Evolutionary conservation across 2,329 filamentous ascomycete species (phyloP).

Genomic region (Albifimbria verrucaria): DNA sequence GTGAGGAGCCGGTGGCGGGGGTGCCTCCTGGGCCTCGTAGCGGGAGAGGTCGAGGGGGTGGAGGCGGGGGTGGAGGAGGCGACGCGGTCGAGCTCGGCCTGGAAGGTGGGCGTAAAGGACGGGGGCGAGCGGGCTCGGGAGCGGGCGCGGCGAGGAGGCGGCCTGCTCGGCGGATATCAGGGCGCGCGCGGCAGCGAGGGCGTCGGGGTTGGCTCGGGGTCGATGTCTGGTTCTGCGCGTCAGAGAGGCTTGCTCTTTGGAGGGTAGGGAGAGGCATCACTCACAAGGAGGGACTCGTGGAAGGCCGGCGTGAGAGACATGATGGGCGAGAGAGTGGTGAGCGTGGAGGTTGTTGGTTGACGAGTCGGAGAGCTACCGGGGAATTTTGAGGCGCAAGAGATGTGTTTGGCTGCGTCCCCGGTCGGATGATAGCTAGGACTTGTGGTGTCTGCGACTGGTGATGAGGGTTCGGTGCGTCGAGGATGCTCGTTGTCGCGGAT

Average conservation of each 20-base stretch:
- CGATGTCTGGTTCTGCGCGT: slow-evolving; percentile 83
- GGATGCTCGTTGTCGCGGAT: no score
- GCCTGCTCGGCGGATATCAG: slow-evolving; percentile 67
- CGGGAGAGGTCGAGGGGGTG: slow-evolving; percentile 67
- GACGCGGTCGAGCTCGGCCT: slow-evolving; percentile 66
- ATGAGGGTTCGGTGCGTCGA: no score
- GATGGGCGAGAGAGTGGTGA: slow-evolving; percentile 3
- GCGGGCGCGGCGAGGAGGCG: slow-evolving; percentile 34
- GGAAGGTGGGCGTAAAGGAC: slow-evolving; percentile 63
- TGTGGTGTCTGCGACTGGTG: no score
- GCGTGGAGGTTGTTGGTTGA: no score
- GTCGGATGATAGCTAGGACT: no score
- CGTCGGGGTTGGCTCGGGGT: slow-evolving; percentile 63
- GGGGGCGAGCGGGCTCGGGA: slow-evolving; percentile 54
- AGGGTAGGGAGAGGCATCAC: slow-evolving; percentile 19
- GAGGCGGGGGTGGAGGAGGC: slow-evolving; percentile 34
- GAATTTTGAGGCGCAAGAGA: no score
- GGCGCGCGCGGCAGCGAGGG: slow-evolving; percentile 63
- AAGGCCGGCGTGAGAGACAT: slow-evolving; percentile 37
- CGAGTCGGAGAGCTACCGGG: no score
- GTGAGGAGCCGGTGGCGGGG: slow-evolving; percentile 22
- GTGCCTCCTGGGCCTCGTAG: slow-evolving; percentile 70
- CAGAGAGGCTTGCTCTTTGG: slow-evolving; percentile 17
- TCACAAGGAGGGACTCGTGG: slow-evolving; percentile 77
- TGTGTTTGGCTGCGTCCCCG: no score